A percentile compares a stretch with the other conserved stretches of the same genome.
Evolutionary conservation across 495 filamentous ascomycete species (phyloP).

Genomic region (Daldinia loculata): DNA sequence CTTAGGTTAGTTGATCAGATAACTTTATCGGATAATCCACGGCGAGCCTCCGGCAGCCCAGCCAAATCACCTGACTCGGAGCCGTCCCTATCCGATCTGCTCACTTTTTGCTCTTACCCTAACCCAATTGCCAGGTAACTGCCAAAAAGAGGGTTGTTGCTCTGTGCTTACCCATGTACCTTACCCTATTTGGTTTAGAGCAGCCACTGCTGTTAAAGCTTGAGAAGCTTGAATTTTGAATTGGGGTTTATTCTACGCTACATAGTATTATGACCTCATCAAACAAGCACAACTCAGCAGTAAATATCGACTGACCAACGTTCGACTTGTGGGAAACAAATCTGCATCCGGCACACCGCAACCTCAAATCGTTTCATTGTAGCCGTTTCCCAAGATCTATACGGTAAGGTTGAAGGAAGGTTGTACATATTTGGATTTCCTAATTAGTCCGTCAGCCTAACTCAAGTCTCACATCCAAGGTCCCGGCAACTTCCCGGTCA

Average conservation of each 20-base stretch:
- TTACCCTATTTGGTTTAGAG: conserved; percentile 25
- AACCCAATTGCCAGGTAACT: conserved; percentile 11
- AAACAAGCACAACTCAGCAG: neutral
- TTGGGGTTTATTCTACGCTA: neutral
- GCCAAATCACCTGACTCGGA: conserved; percentile 28
- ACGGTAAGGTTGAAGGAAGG: neutral
- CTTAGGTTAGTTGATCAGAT: conserved; percentile 18
- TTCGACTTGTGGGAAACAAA: conserved; percentile 26
- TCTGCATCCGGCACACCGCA: conserved; percentile 23
- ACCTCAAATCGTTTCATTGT: conserved; percentile 29
- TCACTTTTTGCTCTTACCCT: conserved; percentile 14
- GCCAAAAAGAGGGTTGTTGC: neutral
- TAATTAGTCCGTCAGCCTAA: conserved; percentile 23
- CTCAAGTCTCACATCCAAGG: neutral
- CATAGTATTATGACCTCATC: conserved; percentile 39
- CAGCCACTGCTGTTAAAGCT: conserved; percentile 4
- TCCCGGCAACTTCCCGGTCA: neutral
- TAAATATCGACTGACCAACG: conserved; percentile 40
- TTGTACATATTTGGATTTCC: conserved; percentile 14
- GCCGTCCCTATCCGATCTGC: conserved; percentile 10
- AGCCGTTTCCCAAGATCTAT: conserved; percentile 13
- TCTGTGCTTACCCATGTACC: neutral
- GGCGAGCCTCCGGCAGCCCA: neutral
- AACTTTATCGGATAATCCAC: conserved; percentile 35
- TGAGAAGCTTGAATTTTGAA: conserved; percentile 9